Evolutionary conservation across 768 basidiomycete genomes (phyloP).

Genomic region (Rhizopogon roseolus): DNA sequence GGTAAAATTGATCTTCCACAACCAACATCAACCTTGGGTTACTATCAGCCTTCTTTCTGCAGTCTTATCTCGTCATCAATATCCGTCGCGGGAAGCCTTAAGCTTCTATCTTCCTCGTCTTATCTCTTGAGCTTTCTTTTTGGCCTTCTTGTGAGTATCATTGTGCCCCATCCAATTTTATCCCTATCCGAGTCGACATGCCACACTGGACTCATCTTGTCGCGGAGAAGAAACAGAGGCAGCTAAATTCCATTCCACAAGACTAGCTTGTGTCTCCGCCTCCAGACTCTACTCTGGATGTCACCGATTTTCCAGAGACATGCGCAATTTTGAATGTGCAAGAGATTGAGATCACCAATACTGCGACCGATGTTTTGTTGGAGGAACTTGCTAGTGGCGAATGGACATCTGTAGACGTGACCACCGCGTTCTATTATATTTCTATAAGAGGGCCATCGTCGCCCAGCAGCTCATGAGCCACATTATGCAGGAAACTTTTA

Average conservation of each 20-base stretch:
- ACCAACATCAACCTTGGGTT: too few relatives aligned
- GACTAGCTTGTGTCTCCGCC: conserved; percentile 57
- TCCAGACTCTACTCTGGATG: conserved; percentile 42
- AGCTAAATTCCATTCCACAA: conserved; percentile 52
- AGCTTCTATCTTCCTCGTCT: not conserved
- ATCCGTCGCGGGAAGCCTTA: not conserved
- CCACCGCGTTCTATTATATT: conserved; percentile 67
- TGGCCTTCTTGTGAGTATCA: not conserved
- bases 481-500: conserved; percentile 10
- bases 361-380: conserved; percentile 41
- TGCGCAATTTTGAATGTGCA: conserved; percentile 51
- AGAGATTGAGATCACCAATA: conserved; percentile 59
- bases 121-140: not conserved
- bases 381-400: conserved; percentile 44
- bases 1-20: too few relatives aligned
- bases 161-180: not conserved
- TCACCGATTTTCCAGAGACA: conserved; percentile 47
- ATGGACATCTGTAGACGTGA: conserved; percentile 68
- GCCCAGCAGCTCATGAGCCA: conserved; percentile 69
- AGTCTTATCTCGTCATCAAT: not conserved
- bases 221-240: conserved; percentile 47
- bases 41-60: not conserved
- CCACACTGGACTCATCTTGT: conserved; percentile 47
- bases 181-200: not conserved
- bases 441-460: conserved; percentile 71